Conservation (phyloP, 1,139 yeast genomes). For the Diutina neorugosa region DNA sequence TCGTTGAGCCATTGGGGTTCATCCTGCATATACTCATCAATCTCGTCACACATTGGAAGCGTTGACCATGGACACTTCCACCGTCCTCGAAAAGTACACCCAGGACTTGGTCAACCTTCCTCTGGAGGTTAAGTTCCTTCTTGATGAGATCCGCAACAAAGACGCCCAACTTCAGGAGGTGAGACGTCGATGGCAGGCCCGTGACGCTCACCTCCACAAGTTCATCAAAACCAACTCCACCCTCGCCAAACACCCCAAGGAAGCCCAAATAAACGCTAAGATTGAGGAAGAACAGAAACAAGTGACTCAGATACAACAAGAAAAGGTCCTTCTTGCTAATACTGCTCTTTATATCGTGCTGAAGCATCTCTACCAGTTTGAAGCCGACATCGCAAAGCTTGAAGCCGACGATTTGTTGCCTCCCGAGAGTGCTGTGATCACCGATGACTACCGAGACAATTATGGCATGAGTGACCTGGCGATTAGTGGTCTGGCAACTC, state of each 20-base stretch:
- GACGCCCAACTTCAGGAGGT: conserved; percentile 60
- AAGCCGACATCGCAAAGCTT: conserved; percentile 62
- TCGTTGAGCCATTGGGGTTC: not conserved
- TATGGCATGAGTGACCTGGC: not conserved
- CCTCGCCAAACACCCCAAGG: conserved; percentile 71
- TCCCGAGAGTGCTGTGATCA: conserved; percentile 17
- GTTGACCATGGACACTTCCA: conserved; percentile 61
- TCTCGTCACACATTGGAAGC: not conserved
- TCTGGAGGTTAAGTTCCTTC: conserved; percentile 70
- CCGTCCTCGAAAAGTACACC: conserved; percentile 61
- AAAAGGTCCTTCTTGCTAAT: conserved; percentile 69
- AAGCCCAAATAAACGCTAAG: conserved; percentile 50
- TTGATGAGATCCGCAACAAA: conserved; percentile 66
- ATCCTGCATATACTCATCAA: not conserved
- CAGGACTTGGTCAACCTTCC: conserved; percentile 78
- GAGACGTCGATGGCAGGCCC: conserved; percentile 52
- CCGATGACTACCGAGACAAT: conserved; percentile 8
- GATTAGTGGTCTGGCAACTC: not conserved
- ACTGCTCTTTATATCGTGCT: conserved; percentile 70
- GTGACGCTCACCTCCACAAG: conserved; percentile 73
- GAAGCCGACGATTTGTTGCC: conserved; percentile 76
- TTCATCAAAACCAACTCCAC: conserved; percentile 80
- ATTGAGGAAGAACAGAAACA: conserved; percentile 58
- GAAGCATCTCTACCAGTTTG: conserved; percentile 61
- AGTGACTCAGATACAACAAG: conserved; percentile 56